Evolutionary conservation across 225 moss, liverwort and hornwort species (phyloP).

Genomic region (Thuidium tamariscinum): DNA sequence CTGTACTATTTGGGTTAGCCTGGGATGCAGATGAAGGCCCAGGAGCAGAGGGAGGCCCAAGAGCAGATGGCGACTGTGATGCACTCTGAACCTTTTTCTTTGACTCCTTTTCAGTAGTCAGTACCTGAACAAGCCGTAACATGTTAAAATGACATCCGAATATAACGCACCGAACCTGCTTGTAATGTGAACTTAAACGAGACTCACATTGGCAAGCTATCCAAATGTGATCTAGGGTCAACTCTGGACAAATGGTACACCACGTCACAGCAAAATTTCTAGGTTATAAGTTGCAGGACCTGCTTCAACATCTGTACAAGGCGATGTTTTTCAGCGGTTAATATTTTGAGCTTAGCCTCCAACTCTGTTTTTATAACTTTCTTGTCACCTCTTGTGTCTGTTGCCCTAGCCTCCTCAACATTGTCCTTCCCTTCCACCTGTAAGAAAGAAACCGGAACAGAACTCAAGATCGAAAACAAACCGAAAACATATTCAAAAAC

Average conservation of each 20-base stretch:
- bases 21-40: conserved; percentile 31
- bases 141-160: conserved; percentile 10
- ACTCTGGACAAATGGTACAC: neutral
- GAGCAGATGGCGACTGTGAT: conserved; percentile 40
- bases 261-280: conserved; percentile 11
- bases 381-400: conserved; percentile 28
- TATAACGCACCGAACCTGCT: neutral
- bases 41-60: conserved; percentile 21
- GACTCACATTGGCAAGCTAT: neutral
- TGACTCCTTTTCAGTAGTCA: conserved; percentile 75
- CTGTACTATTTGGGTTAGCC: conserved; percentile 19
- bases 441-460: neutral
- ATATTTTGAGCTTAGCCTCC: conserved; percentile 69
- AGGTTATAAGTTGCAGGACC: conserved; percentile 42
- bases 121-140: conserved; percentile 51
- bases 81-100: conserved; percentile 61
- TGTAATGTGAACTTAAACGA: neutral
- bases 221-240: neutral
- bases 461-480: neutral
- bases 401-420: conserved; percentile 4
- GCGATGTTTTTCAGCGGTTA: conserved; percentile 86
- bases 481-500: neutral
- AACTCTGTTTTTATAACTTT: conserved; percentile 41
- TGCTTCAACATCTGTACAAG: conserved; percentile 91
- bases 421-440: conserved; percentile 28